Evolutionary conservation across 2,329 filamentous ascomycete genomes (phyloP).

Genomic region (Aspergillus intermedius): DNA sequence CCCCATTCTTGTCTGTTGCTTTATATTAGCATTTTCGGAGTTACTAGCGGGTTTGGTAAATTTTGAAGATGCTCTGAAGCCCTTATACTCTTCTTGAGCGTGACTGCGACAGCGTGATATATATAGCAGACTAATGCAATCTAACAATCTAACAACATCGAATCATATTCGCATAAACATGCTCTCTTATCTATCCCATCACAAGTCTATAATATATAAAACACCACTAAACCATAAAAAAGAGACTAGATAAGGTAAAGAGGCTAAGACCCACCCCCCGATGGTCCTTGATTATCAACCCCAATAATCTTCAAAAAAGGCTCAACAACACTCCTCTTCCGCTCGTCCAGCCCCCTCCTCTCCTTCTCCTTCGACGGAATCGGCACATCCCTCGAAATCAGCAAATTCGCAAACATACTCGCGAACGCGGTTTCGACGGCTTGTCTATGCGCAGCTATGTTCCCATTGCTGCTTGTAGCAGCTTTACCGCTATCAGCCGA

Average conservation of each 20-base stretch:
- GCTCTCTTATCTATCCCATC: too few species aligned
- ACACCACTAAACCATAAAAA: neutral
- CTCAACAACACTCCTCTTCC: constrained; percentile 61
- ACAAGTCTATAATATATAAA: neutral
- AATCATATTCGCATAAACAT: too few species aligned
- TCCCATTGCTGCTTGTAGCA: constrained; percentile 21
- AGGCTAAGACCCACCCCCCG: constrained; percentile 14
- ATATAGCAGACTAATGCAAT: too few species aligned
- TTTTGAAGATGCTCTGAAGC: too few species aligned
- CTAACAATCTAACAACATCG: too few species aligned
- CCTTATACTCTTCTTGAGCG: too few species aligned
- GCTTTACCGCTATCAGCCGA: neutral
- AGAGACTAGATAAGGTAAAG: neutral
- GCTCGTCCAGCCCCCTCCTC: constrained; percentile 54
- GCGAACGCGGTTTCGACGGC: constrained; percentile 58
- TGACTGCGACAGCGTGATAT: too few species aligned
- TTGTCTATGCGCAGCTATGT: constrained; percentile 50
- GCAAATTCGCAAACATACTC: constrained; percentile 56
- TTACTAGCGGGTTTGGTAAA: neutral
- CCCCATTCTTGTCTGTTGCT: neutral
- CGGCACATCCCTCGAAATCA: constrained; percentile 49
- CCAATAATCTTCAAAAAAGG: constrained; percentile 54
- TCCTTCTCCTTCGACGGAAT: constrained; percentile 50
- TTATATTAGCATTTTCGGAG: neutral
- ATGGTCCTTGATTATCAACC: constrained; percentile 29